These are phyloP conservation scores for Phyllachora maydis DNA, from an alignment of 2,329 filamentous ascomycete species.

Conservation along the genomic window DNA sequence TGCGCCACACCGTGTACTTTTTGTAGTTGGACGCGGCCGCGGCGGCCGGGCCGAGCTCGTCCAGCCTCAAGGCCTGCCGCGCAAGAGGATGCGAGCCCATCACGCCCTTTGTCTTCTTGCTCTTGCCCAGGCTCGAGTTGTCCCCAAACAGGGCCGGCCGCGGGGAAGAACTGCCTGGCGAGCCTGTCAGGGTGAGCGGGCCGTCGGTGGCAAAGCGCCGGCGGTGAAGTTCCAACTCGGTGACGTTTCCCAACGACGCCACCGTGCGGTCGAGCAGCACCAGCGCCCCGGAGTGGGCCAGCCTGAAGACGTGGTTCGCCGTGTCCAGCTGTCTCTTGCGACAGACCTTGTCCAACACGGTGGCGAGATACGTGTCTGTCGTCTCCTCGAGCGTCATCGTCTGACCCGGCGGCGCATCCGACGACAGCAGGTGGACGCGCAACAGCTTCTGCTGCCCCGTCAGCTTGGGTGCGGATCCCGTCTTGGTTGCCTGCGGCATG, in stretches of 20 bases:
- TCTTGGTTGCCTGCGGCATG: no score
- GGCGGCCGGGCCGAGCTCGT: slow-evolving; percentile 30
- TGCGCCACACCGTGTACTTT: slow-evolving; percentile 62
- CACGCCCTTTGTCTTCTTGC: slow-evolving; percentile 27
- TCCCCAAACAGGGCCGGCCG: slow-evolving; percentile 37
- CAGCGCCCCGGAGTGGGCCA: slow-evolving; percentile 53
- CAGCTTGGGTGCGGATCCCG: slow-evolving; percentile 15
- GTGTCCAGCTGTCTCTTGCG: slow-evolving; percentile 62
- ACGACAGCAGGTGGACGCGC: slow-evolving; percentile 48
- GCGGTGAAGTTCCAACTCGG: slow-evolving; percentile 55
- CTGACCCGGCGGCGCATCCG: slow-evolving; percentile 51
- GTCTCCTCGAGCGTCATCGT: slow-evolving; percentile 57
- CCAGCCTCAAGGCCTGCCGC: slow-evolving; percentile 37
- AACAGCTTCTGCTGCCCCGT: slow-evolving; percentile 49
- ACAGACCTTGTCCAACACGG: slow-evolving; percentile 62
- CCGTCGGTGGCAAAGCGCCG: slow-evolving; percentile 59
- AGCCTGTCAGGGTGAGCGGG: slow-evolving; percentile 44
- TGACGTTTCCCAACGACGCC: slow-evolving; percentile 54
- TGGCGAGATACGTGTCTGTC: slow-evolving; percentile 65
- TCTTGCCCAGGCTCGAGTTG: slow-evolving; percentile 27
- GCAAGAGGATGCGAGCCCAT: slow-evolving; percentile 46
- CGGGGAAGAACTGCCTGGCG: slow-evolving; percentile 48
- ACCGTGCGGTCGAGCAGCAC: slow-evolving; percentile 62
- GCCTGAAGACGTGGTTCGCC: slow-evolving; percentile 57
- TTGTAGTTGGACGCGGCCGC: no score